Conservation (phyloP, 202 grass and related monocot genomes). For the Panicum virgatum region DNA sequence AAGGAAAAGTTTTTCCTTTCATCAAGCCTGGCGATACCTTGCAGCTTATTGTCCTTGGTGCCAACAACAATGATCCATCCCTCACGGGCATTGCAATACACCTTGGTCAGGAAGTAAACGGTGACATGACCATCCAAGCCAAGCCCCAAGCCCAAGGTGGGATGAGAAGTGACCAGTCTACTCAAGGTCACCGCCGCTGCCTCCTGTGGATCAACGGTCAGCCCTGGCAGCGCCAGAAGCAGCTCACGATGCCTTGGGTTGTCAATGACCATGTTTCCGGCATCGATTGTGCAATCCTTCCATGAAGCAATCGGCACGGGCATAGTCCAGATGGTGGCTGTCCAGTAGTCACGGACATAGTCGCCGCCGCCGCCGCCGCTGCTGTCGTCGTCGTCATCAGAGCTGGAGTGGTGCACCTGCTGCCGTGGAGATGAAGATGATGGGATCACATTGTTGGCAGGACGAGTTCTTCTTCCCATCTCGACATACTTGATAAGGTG, state of each 20-base stretch:
- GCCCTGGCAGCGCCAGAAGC: not conserved
- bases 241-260: not conserved
- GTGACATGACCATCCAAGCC: not conserved
- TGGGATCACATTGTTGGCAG: not conserved
- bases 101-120: not conserved
- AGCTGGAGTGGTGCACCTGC: not conserved
- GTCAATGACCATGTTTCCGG: not conserved
- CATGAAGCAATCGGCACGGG: not conserved
- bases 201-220: not conserved
- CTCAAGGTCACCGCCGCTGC: not conserved
- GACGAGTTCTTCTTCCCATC: not conserved
- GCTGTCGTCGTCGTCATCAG: not conserved
- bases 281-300: slow-evolving; percentile 2
- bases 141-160: not conserved
- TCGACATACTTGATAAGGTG: not conserved
- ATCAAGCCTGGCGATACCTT: not conserved
- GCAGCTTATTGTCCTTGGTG: not conserved
- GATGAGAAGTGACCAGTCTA: not conserved
- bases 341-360: not conserved
- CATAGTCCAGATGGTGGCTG: slow-evolving; percentile 6
- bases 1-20: not conserved
- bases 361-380: too few relatives aligned
- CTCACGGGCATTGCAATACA: not conserved
- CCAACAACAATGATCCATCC: not conserved
- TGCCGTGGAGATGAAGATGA: not conserved